phyloP scores from a whole-genome alignment of 2,329 filamentous ascomycete species.

The Immersiporthe knoxdaviesiana region DNA sequence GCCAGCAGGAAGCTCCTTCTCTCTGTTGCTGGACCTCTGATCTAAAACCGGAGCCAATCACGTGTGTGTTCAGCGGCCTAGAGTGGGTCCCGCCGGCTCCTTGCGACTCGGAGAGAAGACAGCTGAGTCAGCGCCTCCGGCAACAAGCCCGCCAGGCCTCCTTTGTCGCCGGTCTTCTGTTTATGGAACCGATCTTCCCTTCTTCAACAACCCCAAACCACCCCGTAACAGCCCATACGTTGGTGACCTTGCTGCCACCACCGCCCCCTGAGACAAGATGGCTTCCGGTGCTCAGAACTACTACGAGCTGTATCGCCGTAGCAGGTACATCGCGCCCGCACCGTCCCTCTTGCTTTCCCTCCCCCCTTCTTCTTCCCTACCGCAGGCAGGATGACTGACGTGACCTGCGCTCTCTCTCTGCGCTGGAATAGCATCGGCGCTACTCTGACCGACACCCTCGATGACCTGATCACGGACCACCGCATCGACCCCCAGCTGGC shows the following conservation, averaged over 20 bases:
- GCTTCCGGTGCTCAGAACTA: conserved; percentile 59
- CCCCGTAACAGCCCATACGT: conserved; percentile 33
- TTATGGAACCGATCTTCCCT: conserved; percentile 13
- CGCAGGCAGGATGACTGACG: conserved; percentile 29
- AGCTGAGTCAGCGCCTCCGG: conserved; percentile 15
- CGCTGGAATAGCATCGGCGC: conserved; percentile 74
- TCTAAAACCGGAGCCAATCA: conserved; percentile 21
- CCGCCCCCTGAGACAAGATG: conserved; percentile 43
- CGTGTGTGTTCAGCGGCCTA: conserved; percentile 4
- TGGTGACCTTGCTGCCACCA: conserved; percentile 18
- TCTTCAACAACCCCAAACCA: conserved; percentile 31
- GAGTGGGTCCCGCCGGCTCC: conserved; percentile 10
- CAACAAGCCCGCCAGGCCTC: neutral
- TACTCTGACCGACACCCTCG: conserved; percentile 93
- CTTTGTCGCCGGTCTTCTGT: conserved; percentile 8
- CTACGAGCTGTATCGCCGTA: conserved; percentile 98
- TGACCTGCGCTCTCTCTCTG: conserved; percentile 16
- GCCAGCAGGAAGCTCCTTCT: conserved; percentile 21
- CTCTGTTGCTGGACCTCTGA: neutral
- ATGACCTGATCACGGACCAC: conserved; percentile 91
- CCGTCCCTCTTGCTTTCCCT: conserved; percentile 5
- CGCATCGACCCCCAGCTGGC: conserved; percentile 97
- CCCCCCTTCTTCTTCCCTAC: conserved; percentile 31
- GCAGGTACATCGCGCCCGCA: conserved; percentile 70
- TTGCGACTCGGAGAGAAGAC: neutral